Conservation (phyloP, 2,329 filamentous ascomycete genomes). For the Botrytis fragariae region DNA sequence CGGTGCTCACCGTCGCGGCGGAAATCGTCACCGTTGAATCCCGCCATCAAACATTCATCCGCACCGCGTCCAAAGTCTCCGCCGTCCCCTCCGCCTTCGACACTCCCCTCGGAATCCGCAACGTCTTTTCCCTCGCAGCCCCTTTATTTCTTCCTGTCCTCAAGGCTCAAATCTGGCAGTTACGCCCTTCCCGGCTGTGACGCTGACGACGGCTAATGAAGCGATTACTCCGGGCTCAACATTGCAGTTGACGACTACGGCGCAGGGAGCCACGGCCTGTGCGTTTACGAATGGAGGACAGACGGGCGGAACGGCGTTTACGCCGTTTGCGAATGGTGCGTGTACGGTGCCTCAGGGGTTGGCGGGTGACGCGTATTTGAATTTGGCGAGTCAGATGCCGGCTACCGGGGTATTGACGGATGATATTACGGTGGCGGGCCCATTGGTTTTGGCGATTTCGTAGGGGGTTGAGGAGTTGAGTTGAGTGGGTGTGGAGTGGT, state of each 20-base stretch:
- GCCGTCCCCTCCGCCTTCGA: constrained; percentile 69
- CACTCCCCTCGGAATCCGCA: constrained; percentile 63
- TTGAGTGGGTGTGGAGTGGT: background rate
- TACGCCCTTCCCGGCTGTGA: constrained; percentile 59
- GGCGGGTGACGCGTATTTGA: constrained; percentile 64
- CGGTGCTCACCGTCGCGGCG: constrained; percentile 63
- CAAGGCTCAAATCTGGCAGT: constrained; percentile 62
- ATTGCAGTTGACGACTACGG: constrained; percentile 51
- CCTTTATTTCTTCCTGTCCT: constrained; percentile 71
- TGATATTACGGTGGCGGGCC: constrained; percentile 64
- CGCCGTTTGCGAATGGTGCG: constrained; percentile 51
- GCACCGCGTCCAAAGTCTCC: constrained; percentile 54
- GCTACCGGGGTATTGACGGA: constrained; percentile 54
- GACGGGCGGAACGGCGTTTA: constrained; percentile 60
- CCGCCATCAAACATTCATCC: constrained; percentile 71
- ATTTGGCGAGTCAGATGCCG: constrained; percentile 56
- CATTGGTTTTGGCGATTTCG: constrained; percentile 51
- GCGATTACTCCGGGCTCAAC: constrained; percentile 43
- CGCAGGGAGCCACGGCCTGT: constrained; percentile 57
- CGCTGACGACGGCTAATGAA: constrained; percentile 47
- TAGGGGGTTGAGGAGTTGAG: constrained; percentile 20
- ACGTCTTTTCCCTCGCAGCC: constrained; percentile 71
- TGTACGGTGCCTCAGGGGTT: constrained; percentile 63
- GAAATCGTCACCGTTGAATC: constrained; percentile 72
- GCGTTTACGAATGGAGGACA: constrained; percentile 62